A percentile compares a stretch with the other conserved stretches of the same genome.
Evolutionary conservation across 345 rosid species (phyloP).

Genomic region (Raphanus sativus): DNA sequence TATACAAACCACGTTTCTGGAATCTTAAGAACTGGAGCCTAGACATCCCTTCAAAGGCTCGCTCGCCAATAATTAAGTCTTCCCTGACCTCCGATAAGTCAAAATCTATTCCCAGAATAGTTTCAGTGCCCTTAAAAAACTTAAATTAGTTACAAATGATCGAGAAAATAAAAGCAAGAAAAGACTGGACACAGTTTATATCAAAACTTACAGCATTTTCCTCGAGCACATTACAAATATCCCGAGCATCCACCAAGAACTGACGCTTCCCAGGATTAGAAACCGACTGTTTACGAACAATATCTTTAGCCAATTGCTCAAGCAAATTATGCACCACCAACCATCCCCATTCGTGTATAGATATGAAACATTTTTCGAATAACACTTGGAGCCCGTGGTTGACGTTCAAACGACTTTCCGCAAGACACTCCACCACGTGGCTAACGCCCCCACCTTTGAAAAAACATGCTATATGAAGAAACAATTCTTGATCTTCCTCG

Average conservation of each 20-base stretch:
- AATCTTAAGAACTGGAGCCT: background rate
- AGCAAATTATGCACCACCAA: background rate
- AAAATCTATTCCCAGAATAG: background rate
- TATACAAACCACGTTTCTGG: background rate
- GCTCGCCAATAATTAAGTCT: background rate
- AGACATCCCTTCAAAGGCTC: background rate
- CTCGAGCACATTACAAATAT: background rate
- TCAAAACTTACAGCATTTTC: background rate
- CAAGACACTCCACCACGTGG: background rate
- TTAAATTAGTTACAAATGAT: background rate
- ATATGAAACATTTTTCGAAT: background rate
- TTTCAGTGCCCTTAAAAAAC: background rate
- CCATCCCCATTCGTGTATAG: background rate
- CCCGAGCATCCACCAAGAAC: background rate
- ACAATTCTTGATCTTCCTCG: background rate
- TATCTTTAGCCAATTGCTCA: background rate
- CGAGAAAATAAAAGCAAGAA: background rate
- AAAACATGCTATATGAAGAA: background rate
- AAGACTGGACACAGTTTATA: background rate
- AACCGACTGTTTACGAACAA: background rate
- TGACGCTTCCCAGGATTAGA: background rate
- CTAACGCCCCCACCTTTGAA: background rate
- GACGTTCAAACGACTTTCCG: background rate
- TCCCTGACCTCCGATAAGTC: background rate
- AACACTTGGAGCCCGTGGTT: background rate